Base-by-base conservation (phyloP, 345 rosid genomes). In the Arabidopsis suecica region DNA sequence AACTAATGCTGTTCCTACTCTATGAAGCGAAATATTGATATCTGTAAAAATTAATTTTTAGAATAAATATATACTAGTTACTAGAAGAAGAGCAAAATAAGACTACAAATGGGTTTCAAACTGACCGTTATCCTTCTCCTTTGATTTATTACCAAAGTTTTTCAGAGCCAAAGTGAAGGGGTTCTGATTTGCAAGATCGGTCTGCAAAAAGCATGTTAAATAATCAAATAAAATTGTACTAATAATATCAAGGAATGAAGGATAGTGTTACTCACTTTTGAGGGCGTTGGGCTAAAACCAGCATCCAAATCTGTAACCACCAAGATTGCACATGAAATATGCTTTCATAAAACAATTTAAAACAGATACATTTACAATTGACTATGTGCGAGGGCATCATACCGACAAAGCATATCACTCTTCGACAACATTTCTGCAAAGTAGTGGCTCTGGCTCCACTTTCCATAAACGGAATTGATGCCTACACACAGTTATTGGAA, bases 231-330 rank as follows among this genome's bases (percentile, higher is more conserved):
- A 32, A 13, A 6, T 11, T 22, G 18, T 34, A 53, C 0, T 40
- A 22, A 2, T 4, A 5, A 65, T 9, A 25, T 16, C 7, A 50
- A 12, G 1, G 32, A 22, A 51, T 32, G 18, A 6, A 25, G 36
- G 37, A 7, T 25, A 36, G 25, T 50, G 65, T 13, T 42, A 51
- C 73, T 74, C 77, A 85, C 97, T 83, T 91, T 91, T 10, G 88
- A 83, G n/a, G 87, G 85, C 25, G 87, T 83, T 8, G 97, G 93
- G 78, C 44, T 83, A 58, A 91, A 91, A 41, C 94, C 97, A 54
- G 88, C 93, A 84, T 91, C 97, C 61, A 87, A 84, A n/a, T 91
- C 94, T 89, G 86, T 76, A 77, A n/a, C n/a, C n/a, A 76, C 42
- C 55, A 76, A 36, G 42, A 53, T 9, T 51, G 32, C 1, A 41